A percentile compares a stretch with the other conserved stretches of the same genome.
Conservation (phyloP, 2,329 filamentous ascomycete genomes). For the Aspergillus aculeatus region DNA sequence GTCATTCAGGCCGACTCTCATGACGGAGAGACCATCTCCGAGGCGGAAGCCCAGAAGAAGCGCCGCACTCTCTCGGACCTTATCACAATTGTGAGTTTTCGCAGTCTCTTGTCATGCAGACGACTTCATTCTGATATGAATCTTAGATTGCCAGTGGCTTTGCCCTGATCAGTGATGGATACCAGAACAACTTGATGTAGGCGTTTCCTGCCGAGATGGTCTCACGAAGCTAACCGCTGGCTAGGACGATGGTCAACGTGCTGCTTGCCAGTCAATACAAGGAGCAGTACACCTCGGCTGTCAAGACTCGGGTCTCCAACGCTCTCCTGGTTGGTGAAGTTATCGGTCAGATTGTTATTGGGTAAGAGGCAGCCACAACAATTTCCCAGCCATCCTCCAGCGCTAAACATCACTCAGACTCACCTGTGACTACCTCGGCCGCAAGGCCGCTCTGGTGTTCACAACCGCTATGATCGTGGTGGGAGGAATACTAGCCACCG, state of each 20-base stretch:
- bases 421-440: slow-evolving; percentile 1
- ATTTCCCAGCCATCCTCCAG: background rate
- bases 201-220: background rate
- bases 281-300: slow-evolving; percentile 1
- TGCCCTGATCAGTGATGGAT: slow-evolving; percentile 7
- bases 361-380: background rate
- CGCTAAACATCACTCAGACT: background rate
- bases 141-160: slow-evolving; percentile 4
- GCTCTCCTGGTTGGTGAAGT: slow-evolving; percentile 1
- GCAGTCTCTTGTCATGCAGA: background rate
- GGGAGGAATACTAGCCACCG: slow-evolving; percentile 4
- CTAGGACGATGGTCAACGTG: slow-evolving; percentile 4
- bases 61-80: background rate
- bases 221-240: background rate
- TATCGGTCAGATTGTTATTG: slow-evolving; percentile 3
- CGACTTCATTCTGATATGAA: background rate
- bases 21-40: background rate
- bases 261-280: slow-evolving; percentile 1
- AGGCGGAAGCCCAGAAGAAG: background rate
- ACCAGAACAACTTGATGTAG: slow-evolving; percentile 7
- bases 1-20: background rate
- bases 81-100: background rate
- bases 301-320: slow-evolving; percentile 2
- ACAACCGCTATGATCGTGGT: slow-evolving; percentile 1
- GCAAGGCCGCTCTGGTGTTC: slow-evolving; percentile 1